phyloP scores from a whole-genome alignment of 768 basidiomycete species.

The Collybiopsis luxurians region DNA sequence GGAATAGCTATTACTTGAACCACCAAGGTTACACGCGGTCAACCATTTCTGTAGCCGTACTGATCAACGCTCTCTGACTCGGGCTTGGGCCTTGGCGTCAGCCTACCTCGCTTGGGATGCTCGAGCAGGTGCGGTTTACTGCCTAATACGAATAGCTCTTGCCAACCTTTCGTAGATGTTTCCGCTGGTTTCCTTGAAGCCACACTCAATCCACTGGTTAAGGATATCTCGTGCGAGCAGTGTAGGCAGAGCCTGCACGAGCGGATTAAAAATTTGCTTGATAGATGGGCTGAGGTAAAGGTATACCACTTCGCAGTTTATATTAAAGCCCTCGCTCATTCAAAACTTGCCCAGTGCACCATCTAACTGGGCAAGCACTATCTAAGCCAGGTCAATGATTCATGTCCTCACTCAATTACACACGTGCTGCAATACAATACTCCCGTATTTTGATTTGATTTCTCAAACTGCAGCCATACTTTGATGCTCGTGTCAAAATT shows the following conservation, averaged over 20 bases:
- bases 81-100: slow-evolving; percentile 80
- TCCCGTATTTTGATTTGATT: too few species aligned
- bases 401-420: too few species aligned
- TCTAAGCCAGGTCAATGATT: too few species aligned
- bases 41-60: slow-evolving; percentile 62
- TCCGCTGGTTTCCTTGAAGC: slow-evolving; percentile 70
- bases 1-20: slow-evolving; percentile 53
- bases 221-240: slow-evolving; percentile 64
- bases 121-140: slow-evolving; percentile 55
- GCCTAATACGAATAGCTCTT: background rate
- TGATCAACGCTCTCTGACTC: slow-evolving; percentile 74
- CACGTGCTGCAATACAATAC: too few species aligned
- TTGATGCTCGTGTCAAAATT: too few species aligned
- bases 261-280: slow-evolving; percentile 61
- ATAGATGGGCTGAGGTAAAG: slow-evolving; percentile 80
- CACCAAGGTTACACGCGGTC: slow-evolving; percentile 72
- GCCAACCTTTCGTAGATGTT: slow-evolving; percentile 45
- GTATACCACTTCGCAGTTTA: slow-evolving; percentile 32
- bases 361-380: too few species aligned
- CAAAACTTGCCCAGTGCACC: too few species aligned
- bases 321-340: too few species aligned
- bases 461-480: too few species aligned
- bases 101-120: slow-evolving; percentile 86
- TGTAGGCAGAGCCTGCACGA: slow-evolving; percentile 61
- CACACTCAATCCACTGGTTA: slow-evolving; percentile 64